A percentile compares a stretch with the other conserved stretches of the same genome.
Conservation (phyloP, 345 rosid genomes). For the Dipteronia sinensis region DNA sequence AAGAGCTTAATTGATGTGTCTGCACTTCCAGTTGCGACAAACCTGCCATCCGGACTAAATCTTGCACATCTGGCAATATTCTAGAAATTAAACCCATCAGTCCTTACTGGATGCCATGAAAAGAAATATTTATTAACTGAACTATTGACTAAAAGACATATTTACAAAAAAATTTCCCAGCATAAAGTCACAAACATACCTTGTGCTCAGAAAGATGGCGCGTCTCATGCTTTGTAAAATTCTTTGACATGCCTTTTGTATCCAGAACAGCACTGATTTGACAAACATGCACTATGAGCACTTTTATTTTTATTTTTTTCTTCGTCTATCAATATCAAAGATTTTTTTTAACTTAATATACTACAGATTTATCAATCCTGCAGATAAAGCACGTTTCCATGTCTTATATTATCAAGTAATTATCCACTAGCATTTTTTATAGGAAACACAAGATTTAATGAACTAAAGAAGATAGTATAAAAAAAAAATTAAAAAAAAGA, state of each 20-base stretch:
- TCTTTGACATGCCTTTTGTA: conserved; percentile 63
- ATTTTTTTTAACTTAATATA: background rate
- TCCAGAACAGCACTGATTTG: conserved; percentile 52
- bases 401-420: background rate
- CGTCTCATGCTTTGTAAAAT: conserved; percentile 61
- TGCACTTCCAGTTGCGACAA: conserved; percentile 85
- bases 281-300: conserved; percentile 10
- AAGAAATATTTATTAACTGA: background rate
- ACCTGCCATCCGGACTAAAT: conserved; percentile 84
- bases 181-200: conserved; percentile 46
- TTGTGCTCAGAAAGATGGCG: conserved; percentile 78
- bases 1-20: conserved; percentile 87
- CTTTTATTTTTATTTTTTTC: background rate
- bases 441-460: no score
- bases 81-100: conserved; percentile 42
- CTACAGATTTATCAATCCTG: background rate
- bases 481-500: no score
- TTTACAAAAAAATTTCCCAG: background rate
- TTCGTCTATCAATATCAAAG: background rate
- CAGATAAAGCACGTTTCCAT: background rate
- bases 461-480: no score
- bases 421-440: no score
- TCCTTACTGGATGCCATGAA: conserved; percentile 1
- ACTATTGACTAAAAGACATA: background rate
- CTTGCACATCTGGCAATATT: conserved; percentile 86